Conservation (phyloP, 495 filamentous ascomycete genomes). For the Wilcoxina mikolae region DNA sequence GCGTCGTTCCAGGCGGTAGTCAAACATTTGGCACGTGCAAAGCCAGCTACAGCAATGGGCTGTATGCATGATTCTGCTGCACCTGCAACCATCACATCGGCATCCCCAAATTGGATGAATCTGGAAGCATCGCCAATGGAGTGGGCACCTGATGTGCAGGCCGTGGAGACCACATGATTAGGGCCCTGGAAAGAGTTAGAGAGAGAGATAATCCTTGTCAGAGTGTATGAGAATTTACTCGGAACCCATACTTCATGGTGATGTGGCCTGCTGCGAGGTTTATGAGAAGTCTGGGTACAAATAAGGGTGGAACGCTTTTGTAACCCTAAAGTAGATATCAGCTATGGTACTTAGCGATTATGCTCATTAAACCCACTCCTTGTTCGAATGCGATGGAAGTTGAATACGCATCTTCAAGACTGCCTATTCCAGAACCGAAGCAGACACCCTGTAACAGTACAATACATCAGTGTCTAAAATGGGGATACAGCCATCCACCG, state of each 20-base stretch:
- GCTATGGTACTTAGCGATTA: too few relatives aligned
- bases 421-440: conserved; percentile 91
- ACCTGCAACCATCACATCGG: conserved; percentile 87
- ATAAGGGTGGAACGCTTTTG: conserved; percentile 79
- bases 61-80: conserved; percentile 93
- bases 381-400: conserved; percentile 62
- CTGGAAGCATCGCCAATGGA: conserved; percentile 82
- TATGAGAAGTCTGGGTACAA: conserved; percentile 82
- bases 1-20: conserved; percentile 63
- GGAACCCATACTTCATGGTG: conserved; percentile 82
- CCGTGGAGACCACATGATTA: conserved; percentile 80
- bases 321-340: conserved; percentile 43
- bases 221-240: conserved; percentile 31
- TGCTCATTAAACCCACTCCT: conserved; percentile 51
- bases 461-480: neutral
- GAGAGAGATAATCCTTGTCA: neutral
- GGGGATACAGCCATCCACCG: neutral
- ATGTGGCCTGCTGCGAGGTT: conserved; percentile 91
- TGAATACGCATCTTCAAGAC: conserved; percentile 73
- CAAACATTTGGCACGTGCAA: conserved; percentile 72
- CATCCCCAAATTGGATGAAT: conserved; percentile 80
- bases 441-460: conserved; percentile 51
- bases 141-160: conserved; percentile 90
- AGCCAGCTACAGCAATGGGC: conserved; percentile 80
- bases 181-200: conserved; percentile 45